Evolutionary conservation across 1,284 basidiomycete species (phyloP), one percentile per base, ranked within the genome.

Genomic region (Trametes pubescens): DNA sequence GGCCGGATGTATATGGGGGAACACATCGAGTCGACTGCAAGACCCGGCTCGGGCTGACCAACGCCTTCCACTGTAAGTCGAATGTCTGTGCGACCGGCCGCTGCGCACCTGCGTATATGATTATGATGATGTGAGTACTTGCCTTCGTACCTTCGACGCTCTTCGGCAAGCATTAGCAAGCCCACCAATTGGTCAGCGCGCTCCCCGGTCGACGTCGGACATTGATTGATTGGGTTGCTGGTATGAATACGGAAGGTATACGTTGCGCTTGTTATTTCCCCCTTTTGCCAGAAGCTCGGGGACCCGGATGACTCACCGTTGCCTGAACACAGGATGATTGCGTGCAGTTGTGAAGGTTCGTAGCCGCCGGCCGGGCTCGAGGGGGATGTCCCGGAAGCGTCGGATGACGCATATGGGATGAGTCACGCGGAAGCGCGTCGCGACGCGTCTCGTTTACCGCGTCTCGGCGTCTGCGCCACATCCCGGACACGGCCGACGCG

Each of bases 341-440:
- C 21, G 14, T 14, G 44, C 44, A 24, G 24, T 24, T 9, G 7
- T 21, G 21, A 8, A 43, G 40, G 24, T 14, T 14, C 29, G 40
- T 18, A n/a, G n/a, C n/a, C n/a, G n/a, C n/a, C 22, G 29, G 54
- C 44, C 35, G 54, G 26, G 13, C 16, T 43, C 8, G 1, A 46
- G 22, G 54, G 32, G 40, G 3, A 26, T 6, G 52, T 8, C 9
- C 37, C 21, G 8, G 6, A 22, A 26, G 43, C 47, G 47, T 35
- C 34, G 46, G 35, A 16, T 57, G 47, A 57, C 46, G 35, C 6
- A n/a, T 8, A n/a, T 21, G 35, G 8, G 21, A 26, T 49, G 56
- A 57, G 47, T 57, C 56, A 57, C 24, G 55, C 46, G 55, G 32
- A 24, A 35, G 22, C 55, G 55, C 29, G 55, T 48, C 56, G 53